phyloP scores from a whole-genome alignment of 257 asterid genomes.

The Fraxinus excelsior region DNA sequence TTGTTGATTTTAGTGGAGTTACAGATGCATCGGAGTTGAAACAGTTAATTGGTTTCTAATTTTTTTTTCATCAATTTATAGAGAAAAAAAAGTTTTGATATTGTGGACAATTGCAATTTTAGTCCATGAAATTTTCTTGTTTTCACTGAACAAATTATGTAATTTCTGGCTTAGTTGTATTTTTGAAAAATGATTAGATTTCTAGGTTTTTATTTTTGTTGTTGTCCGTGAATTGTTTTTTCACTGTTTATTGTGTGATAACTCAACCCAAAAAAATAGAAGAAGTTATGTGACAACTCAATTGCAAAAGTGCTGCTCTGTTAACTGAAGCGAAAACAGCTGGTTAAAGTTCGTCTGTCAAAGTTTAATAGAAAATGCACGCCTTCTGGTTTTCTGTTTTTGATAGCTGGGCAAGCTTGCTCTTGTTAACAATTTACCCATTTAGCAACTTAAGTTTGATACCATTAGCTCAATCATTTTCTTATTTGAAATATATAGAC shows the following conservation, averaged over 20 bases:
- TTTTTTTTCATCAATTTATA: slow-evolving; percentile 13
- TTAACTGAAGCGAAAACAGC: neutral
- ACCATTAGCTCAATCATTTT: neutral
- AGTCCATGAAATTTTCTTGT: neutral
- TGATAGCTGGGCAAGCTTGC: neutral
- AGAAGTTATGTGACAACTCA: neutral
- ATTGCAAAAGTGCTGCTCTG: neutral
- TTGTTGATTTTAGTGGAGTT: slow-evolving; percentile 8
- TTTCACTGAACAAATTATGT: neutral
- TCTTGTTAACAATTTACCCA: neutral
- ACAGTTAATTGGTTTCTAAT: slow-evolving; percentile 1
- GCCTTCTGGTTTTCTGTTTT: neutral
- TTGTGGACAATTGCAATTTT: neutral
- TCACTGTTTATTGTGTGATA: neutral
- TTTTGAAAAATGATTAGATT: neutral
- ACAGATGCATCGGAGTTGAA: slow-evolving; percentile 16
- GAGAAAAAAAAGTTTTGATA: neutral
- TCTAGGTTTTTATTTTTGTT: neutral
- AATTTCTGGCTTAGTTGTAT: slow-evolving; percentile 2
- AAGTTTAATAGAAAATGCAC: neutral
- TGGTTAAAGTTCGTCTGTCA: neutral
- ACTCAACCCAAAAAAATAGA: neutral
- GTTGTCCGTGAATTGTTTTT: neutral
- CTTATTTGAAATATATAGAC: neutral
- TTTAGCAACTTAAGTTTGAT: neutral